A percentile compares a stretch with the other conserved stretches of the same genome.
phyloP scores from a whole-genome alignment of 805 yeast genomes.

The Candida vartiovaarae region DNA sequence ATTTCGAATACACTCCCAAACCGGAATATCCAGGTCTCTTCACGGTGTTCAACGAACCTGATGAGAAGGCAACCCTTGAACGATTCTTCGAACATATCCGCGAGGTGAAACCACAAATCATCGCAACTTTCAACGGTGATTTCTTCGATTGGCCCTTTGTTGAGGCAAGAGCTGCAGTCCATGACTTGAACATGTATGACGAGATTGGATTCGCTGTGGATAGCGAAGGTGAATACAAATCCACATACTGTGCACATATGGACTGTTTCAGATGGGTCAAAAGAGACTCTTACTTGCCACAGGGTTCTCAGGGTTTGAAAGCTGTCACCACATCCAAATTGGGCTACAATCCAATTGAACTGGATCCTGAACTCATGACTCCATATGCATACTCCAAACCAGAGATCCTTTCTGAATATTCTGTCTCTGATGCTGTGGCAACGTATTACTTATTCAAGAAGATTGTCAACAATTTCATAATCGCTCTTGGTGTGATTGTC shows the following conservation, averaged over 20 bases:
- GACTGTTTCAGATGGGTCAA: conserved; percentile 98
- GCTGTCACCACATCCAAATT: conserved; percentile 94
- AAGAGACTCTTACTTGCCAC: conserved; percentile 95
- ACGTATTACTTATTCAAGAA: conserved; percentile 93
- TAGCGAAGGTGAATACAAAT: conserved; percentile 85
- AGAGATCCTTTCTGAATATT: conserved; percentile 87
- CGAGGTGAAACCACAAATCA: conserved; percentile 90
- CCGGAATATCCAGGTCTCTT: conserved; percentile 92
- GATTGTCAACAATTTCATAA: conserved; percentile 94
- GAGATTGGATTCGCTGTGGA: conserved; percentile 94
- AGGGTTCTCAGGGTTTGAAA: conserved; percentile 96
- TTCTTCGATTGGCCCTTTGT: conserved; percentile 99
- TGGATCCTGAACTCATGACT: conserved; percentile 97
- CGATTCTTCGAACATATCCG: conserved; percentile 86
- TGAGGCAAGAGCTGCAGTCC: conserved; percentile 76
- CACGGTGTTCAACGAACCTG: conserved; percentile 82
- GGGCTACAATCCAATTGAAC: conserved; percentile 93
- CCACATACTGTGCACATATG: conserved; percentile 91
- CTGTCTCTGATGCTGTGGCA: conserved; percentile 99
- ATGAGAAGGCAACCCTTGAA: conserved; percentile 67
- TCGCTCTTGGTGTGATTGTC: conserved; percentile 90
- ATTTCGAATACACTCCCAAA: conserved; percentile 95
- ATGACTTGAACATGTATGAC: conserved; percentile 80
- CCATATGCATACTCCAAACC: conserved; percentile 96
- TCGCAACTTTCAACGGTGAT: conserved; percentile 97